A percentile compares a stretch with the other conserved stretches of the same genome.
Evolutionary conservation across 2,329 filamentous ascomycete species (phyloP).

Genomic region (Parafenestella ontariensis): DNA sequence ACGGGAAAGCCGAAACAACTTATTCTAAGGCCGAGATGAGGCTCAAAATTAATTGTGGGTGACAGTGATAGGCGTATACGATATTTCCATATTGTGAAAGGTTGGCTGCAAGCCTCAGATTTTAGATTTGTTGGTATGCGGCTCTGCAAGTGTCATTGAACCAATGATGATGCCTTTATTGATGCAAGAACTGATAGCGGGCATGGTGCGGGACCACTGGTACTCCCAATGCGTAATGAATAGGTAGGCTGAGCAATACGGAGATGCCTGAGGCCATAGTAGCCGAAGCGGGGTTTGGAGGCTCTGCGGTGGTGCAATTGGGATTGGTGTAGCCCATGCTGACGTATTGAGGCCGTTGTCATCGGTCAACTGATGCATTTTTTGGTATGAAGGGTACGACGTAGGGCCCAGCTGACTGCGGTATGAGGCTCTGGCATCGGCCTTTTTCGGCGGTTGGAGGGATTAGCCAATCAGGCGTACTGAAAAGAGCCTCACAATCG

Average conservation of each 20-base stretch:
- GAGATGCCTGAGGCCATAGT: not conserved
- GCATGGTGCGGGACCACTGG: not conserved
- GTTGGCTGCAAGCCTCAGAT: not conserved
- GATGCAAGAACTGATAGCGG: not conserved
- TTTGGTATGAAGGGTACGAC: not conserved
- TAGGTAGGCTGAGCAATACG: no score
- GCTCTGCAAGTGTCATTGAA: not conserved
- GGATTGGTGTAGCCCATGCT: not conserved
- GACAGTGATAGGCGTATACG: not conserved
- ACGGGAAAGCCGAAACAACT: not conserved
- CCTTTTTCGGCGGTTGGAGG: not conserved
- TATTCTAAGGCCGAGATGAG: not conserved
- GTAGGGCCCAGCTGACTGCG: not conserved
- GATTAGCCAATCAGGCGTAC: no score
- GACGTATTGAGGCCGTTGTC: not conserved
- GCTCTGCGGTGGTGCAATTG: not conserved
- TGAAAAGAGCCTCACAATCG: no score
- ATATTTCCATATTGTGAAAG: not conserved
- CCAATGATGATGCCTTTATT: not conserved
- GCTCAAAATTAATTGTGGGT: no score
- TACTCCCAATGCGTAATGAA: no score
- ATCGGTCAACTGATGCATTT: not conserved
- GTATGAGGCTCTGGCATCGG: not conserved
- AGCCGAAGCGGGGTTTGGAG: not conserved
- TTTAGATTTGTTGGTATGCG: not conserved